Base-by-base conservation (phyloP, 768 basidiomycete species). In the Candolleomyces aberdarensis region DNA sequence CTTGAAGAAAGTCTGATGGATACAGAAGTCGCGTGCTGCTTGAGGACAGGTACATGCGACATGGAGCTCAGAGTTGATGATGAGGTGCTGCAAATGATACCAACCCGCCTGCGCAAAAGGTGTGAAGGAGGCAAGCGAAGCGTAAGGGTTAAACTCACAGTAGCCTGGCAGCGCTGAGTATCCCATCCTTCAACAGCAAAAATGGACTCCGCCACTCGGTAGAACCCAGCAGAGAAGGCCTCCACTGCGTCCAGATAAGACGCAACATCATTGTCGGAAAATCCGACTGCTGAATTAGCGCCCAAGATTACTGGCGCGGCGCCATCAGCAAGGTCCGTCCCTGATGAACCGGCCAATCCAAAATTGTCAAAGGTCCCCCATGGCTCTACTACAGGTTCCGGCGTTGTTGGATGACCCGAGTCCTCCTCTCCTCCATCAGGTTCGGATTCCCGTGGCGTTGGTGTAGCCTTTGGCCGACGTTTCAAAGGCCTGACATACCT, bases 161-260 rank as follows among this genome's bases (percentile, higher is more conserved):
- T 53, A 7, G 40, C n/a, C 50, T 44, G 39, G 14, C 26, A 8
- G 8, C 31, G 32, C 15, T 43, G n/a, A 15, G n/a, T 9, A 48
- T 62, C 61, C 61, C 61, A 62, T 3, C 61, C 61, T 26, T 58
- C 56, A 40, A 53, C 56, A 19, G 52, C 57, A 47, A 57, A 62
- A 2, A 62, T 14, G 22, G 57, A 44, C 11, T 14, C 15, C 13
- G 17, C 50, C 5, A 62, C 17, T 14, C 40, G 50, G 41, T 57
- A 58, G 46, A 62, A 57, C 10, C 56, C 56, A 15, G 55, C 48
- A 9, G 39, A 39, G 3, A 48, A 48, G 11, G 47, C 5, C n/a
- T 49, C 39, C 10, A 59, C 58, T 14, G 58, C 58, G 15, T 59
- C 58, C 9, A 49, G 39, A 41, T 59, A 59, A 5, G 13, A n/a